phyloP scores from a whole-genome alignment of 352 stramenopile genomes.

The Phytophthora megakarya region DNA sequence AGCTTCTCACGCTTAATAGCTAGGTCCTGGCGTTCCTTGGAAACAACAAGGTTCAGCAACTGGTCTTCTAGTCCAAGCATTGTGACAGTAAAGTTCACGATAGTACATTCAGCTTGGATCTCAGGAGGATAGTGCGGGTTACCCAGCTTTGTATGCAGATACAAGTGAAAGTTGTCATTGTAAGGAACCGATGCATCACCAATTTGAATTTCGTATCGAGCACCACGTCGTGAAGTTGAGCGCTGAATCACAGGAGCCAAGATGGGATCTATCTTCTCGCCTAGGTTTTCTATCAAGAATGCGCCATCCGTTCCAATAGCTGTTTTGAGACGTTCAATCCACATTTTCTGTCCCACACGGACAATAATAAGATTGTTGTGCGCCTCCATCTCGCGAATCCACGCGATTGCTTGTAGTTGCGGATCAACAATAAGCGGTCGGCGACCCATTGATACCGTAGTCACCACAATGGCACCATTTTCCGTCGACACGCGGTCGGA shows the following conservation, averaged over 20 bases:
- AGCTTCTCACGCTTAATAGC: constrained; percentile 89
- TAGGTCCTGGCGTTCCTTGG: constrained; percentile 90
- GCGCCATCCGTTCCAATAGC: constrained; percentile 93
- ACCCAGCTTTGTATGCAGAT: constrained; percentile 94
- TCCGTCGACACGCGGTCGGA: constrained; percentile 94
- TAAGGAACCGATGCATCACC: constrained; percentile 94
- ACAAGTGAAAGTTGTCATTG: constrained; percentile 94
- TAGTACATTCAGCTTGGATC: constrained; percentile 94
- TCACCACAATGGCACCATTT: constrained; percentile 93
- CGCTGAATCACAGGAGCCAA: constrained; percentile 94
- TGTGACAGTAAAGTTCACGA: constrained; percentile 96
- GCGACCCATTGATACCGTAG: constrained; percentile 88
- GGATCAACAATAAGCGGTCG: constrained; percentile 94
- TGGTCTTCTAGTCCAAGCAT: constrained; percentile 93
- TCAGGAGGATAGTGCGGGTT: constrained; percentile 96
- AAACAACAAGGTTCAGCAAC: constrained; percentile 91
- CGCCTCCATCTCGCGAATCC: constrained; percentile 93
- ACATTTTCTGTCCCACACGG: constrained; percentile 94
- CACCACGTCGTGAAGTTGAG: constrained; percentile 92
- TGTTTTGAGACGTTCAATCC: constrained; percentile 93
- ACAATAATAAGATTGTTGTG: constrained; percentile 93
- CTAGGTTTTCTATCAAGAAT: constrained; percentile 95
- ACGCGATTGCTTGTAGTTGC: constrained; percentile 93
- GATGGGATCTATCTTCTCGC: constrained; percentile 94
- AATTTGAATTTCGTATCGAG: constrained; percentile 94